Percentiles rank a stretch among this genome's conserved stretches.
Conservation (phyloP, 768 basidiomycete genomes). For the Lactarius vividus region DNA sequence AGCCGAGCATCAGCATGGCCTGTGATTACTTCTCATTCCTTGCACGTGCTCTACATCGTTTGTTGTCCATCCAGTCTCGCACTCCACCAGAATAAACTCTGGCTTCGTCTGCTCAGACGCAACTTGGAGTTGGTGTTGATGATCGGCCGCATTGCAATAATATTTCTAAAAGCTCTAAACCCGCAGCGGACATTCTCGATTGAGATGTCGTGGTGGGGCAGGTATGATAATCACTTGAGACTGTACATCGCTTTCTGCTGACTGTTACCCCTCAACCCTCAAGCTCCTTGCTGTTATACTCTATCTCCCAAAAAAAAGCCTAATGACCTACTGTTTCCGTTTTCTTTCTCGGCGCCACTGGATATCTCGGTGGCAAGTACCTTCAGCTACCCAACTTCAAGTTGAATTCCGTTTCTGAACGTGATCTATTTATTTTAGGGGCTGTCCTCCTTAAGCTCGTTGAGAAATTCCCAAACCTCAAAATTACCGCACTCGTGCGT, state of each 20-base stretch:
- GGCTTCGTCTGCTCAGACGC: background rate
- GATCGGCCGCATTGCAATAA: background rate
- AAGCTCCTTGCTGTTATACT: background rate
- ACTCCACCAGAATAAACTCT: too few species aligned
- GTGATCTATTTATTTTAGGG: background rate
- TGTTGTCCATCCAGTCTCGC: background rate
- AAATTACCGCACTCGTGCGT: constrained; percentile 18
- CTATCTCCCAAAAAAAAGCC: background rate
- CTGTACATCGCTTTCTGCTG: background rate
- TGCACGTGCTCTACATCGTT: background rate
- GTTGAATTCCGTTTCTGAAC: background rate
- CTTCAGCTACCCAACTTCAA: background rate
- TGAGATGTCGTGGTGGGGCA: background rate
- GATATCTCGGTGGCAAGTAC: constrained; percentile 20
- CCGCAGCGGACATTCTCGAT: background rate
- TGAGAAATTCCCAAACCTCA: background rate
- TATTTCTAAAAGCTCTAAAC: background rate
- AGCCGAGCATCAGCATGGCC: too few species aligned
- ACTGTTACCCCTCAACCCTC: background rate
- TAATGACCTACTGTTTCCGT: constrained; percentile 15
- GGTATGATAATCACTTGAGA: background rate
- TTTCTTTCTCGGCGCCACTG: constrained; percentile 20
- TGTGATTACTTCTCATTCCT: too few species aligned
- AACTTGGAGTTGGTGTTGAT: background rate
- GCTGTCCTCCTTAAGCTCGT: constrained; percentile 7